Conservation (phyloP, 441 rosid genomes). For the Flueggea neowawraea region DNA sequence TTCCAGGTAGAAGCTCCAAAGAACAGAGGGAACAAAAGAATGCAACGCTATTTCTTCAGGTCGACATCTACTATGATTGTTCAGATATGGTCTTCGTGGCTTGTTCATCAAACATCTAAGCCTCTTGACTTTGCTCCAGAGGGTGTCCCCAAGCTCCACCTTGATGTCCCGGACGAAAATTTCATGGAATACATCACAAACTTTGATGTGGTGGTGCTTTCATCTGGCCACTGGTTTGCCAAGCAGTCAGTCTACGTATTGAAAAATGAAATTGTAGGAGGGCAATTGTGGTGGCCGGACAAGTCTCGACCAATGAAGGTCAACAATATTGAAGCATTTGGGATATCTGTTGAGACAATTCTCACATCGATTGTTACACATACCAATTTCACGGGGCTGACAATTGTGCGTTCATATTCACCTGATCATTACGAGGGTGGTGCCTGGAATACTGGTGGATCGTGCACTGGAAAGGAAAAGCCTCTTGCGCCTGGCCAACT, state of each 20-base stretch:
- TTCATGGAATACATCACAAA: conserved; percentile 66
- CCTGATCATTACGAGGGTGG: conserved; percentile 98
- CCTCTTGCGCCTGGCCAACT: conserved; percentile 58
- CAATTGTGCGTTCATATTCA: conserved; percentile 77
- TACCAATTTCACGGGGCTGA: conserved; percentile 74
- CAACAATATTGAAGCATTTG: conserved; percentile 79
- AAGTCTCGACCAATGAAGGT: conserved; percentile 65
- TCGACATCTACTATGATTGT: conserved; percentile 69
- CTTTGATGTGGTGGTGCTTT: conserved; percentile 77
- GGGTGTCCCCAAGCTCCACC: conserved; percentile 75
- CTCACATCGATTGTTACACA: conserved; percentile 57
- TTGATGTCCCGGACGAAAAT: conserved; percentile 68
- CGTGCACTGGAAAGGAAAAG: conserved; percentile 83
- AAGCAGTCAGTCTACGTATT: conserved; percentile 85
- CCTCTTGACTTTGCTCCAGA: conserved; percentile 67
- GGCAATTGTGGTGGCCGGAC: conserved; percentile 92
- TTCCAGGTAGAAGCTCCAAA: conserved; percentile 90
- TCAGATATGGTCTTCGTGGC: conserved; percentile 98
- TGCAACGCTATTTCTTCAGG: conserved; percentile 82
- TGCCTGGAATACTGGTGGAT: conserved; percentile 97
- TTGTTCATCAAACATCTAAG: conserved; percentile 64
- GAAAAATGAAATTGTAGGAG: conserved; percentile 85
- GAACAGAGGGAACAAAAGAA: conserved; percentile 79
- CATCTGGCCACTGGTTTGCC: conserved; percentile 98
- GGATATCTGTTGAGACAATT: conserved; percentile 80